phyloP scores from a whole-genome alignment of 768 basidiomycete genomes.

The Suillus plorans region DNA sequence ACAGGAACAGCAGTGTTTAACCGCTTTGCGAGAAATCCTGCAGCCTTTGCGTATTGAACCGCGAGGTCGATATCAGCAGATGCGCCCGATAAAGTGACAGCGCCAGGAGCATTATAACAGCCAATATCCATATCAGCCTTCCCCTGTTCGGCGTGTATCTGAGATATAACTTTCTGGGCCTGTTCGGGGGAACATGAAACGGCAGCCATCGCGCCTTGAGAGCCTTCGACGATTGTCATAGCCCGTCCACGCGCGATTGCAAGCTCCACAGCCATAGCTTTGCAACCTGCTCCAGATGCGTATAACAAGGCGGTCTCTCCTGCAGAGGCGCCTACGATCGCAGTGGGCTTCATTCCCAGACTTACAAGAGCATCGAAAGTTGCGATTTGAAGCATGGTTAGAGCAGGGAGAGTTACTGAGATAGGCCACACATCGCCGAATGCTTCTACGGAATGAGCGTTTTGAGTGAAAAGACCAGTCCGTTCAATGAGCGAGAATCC shows the following conservation, averaged over 20 bases:
- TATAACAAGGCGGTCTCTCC: constrained; percentile 47
- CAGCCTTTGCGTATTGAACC: constrained; percentile 18
- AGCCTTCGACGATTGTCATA: constrained; percentile 32
- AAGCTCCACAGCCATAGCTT: constrained; percentile 42
- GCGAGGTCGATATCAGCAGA: constrained; percentile 27
- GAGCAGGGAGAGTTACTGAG: constrained; percentile 38
- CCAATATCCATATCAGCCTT: constrained; percentile 35
- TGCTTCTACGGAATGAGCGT: constrained; percentile 9
- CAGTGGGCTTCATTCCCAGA: constrained; percentile 37
- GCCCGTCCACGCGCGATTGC: constrained; percentile 42
- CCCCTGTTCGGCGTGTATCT: not conserved
- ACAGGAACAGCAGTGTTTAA: constrained; percentile 34
- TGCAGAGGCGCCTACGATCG: constrained; percentile 47
- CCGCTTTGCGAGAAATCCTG: constrained; percentile 9
- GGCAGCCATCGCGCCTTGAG: constrained; percentile 46
- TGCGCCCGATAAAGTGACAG: constrained; percentile 39
- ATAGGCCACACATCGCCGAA: constrained; percentile 30
- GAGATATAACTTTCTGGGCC: constrained; percentile 26
- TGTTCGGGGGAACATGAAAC: constrained; percentile 33
- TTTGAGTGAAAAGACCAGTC: constrained; percentile 36
- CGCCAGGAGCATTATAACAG: constrained; percentile 39
- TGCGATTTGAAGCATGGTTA: constrained; percentile 48
- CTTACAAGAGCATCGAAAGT: constrained; percentile 39
- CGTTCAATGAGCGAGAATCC: constrained; percentile 37
- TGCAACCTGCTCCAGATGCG: constrained; percentile 41